Base-by-base conservation (phyloP, 108 stramenopile genomes). In the Skeletonema marinoi region DNA sequence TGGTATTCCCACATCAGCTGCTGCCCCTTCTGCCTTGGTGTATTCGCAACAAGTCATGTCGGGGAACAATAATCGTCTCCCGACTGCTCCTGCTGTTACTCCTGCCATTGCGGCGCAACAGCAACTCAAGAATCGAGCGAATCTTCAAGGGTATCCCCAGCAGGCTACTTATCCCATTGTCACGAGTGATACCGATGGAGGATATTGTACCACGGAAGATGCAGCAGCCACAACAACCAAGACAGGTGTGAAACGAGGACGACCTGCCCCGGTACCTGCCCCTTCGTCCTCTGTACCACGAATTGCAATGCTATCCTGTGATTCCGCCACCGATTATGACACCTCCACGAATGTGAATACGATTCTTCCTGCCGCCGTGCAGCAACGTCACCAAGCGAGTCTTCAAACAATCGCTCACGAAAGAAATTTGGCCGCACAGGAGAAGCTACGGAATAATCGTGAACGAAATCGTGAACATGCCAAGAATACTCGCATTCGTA, bases 381-480 rank as follows among this genome's bases (percentile, higher is more conserved):
- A 44, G n/a, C 51, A 65, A 66, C 10, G 50, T 19, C 33, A 66
- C 25, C 42, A 35, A 54, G 29, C 82, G 70, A 21, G 19, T 21
- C 14, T 65, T 82, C 63, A 88, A 87, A 50, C 79, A 30, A 38
- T 81, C 74, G 32, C 68, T 78, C 58, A 84, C 77, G 19, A 21
- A 25, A 25, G 54, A n/a, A 25, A 56, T 25, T 10, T 56, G 1
- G 54, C 54, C 1, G 77, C 80, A 6, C 92, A 93, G 74, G 88
- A 95, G 66, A 83, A 83, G 44, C 78, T 87, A 61, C 73, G 78
- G 51, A 78, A 77, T 16, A 92, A 94, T 70, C 89, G 97, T n/a
- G 97, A 98, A 69, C 90, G 97, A 48, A 99, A 99, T 72, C 92
- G 98, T 13, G 98, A 98, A 77, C 96, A 99, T 75, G 98, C 98